phyloP scores from a whole-genome alignment of 768 basidiomycete species.

The Russula dissimulans region DNA sequence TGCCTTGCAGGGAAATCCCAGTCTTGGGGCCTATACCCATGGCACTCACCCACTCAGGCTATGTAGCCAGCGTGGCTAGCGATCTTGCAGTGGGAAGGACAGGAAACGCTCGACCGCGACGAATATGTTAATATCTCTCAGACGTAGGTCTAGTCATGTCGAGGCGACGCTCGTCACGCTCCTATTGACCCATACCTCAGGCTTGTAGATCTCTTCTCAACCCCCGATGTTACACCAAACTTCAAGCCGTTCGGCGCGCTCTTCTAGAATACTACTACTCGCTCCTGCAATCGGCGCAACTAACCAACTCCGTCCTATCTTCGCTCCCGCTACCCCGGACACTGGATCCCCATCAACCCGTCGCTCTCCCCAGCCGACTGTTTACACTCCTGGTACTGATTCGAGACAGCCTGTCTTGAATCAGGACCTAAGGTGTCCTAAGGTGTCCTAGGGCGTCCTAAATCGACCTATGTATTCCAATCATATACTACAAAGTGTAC shows the following conservation, averaged over 20 bases:
- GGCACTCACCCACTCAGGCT: slow-evolving; percentile 21
- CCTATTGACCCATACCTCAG: slow-evolving; percentile 31
- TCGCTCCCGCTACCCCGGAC: slow-evolving; percentile 76
- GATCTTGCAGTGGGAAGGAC: slow-evolving; percentile 81
- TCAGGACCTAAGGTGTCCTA: too few relatives aligned
- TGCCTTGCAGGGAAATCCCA: too few relatives aligned
- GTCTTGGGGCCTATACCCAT: too few relatives aligned
- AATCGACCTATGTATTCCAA: too few relatives aligned
- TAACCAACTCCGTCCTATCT: slow-evolving; percentile 79
- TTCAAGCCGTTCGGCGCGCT: slow-evolving; percentile 52
- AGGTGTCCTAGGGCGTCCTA: too few relatives aligned
- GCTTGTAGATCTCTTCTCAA: slow-evolving; percentile 81
- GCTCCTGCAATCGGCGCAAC: slow-evolving; percentile 66
- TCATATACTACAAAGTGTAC: too few relatives aligned
- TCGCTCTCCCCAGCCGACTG: slow-evolving; percentile 72
- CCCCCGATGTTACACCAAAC: slow-evolving; percentile 50
- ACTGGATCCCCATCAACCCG: slow-evolving; percentile 68
- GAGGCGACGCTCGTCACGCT: background rate
- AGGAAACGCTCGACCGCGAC: slow-evolving; percentile 64
- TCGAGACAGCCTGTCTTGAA: slow-evolving; percentile 71
- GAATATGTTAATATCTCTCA: slow-evolving; percentile 83
- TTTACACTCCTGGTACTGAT: slow-evolving; percentile 69
- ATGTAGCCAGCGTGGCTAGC: slow-evolving; percentile 84
- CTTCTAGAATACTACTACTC: slow-evolving; percentile 79
- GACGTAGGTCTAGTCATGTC: slow-evolving; percentile 50